A percentile compares a stretch with the other conserved stretches of the same genome.
phyloP scores from a whole-genome alignment of 768 basidiomycete genomes.

The Ephemerocybe angulata region DNA sequence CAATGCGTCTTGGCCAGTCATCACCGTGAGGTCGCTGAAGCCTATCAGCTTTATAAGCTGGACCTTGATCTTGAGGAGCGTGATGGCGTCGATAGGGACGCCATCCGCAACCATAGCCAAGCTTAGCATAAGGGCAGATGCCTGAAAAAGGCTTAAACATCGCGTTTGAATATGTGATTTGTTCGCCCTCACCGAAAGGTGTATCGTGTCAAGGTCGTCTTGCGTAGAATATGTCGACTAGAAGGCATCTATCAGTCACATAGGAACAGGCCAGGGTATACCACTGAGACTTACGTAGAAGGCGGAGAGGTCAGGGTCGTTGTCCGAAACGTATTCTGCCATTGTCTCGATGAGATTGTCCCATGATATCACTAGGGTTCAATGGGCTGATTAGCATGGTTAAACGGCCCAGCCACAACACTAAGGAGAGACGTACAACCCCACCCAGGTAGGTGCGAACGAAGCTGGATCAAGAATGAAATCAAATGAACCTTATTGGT shows the following conservation, averaged over 20 bases:
- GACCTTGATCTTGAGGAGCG: constrained; percentile 60
- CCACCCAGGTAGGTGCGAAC: constrained; percentile 67
- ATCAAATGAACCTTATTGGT: constrained; percentile 55
- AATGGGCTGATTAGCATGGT: not conserved
- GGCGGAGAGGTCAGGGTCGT: constrained; percentile 29
- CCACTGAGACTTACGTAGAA: constrained; percentile 36
- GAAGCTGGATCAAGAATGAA: constrained; percentile 63
- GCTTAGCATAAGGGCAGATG: constrained; percentile 52
- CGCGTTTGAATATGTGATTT: constrained; percentile 31
- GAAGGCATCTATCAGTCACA: not conserved
- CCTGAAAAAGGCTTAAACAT: constrained; percentile 31
- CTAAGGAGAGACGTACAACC: constrained; percentile 38
- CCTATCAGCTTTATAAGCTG: constrained; percentile 49
- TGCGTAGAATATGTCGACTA: constrained; percentile 8
- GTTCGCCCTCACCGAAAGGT: constrained; percentile 23
- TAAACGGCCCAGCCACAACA: not conserved
- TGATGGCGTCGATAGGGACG: constrained; percentile 45
- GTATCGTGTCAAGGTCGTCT: constrained; percentile 44
- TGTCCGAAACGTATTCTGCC: constrained; percentile 49
- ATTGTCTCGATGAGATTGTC: constrained; percentile 55
- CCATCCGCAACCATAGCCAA: constrained; percentile 69
- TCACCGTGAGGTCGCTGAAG: constrained; percentile 47
- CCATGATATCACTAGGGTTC: constrained; percentile 58
- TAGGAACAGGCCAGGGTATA: not conserved
- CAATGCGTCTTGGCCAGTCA: constrained; percentile 47